Evolutionary conservation across 2,329 filamentous ascomycete species (phyloP).

Genomic region (Camptophora hylomeconis): DNA sequence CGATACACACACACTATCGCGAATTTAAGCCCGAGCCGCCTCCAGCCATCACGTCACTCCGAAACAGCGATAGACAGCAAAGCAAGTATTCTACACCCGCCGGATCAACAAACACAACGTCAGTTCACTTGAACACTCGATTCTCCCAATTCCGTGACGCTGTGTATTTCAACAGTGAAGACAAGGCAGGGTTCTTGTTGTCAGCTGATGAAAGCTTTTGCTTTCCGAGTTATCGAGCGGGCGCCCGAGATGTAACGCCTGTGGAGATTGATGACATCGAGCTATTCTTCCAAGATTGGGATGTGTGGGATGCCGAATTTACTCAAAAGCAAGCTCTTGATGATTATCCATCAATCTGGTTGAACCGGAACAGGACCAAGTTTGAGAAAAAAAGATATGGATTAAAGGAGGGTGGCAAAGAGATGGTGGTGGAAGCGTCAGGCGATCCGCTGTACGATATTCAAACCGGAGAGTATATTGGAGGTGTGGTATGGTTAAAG

Average conservation of each 20-base stretch:
- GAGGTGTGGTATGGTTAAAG: not conserved
- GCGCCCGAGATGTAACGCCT: not conserved
- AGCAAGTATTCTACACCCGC: not conserved
- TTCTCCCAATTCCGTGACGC: not conserved
- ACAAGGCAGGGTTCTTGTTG: conserved; percentile 1
- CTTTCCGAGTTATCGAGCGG: not conserved
- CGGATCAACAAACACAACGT: not conserved
- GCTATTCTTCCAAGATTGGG: conserved; percentile 1
- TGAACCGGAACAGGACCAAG: not conserved
- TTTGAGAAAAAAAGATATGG: not conserved
- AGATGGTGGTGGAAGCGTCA: not conserved
- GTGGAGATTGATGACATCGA: conserved; percentile 2
- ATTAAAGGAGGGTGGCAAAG: conserved; percentile 1
- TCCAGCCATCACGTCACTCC: not conserved
- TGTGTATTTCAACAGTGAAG: not conserved
- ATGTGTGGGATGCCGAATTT: not conserved
- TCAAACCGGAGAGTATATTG: not conserved
- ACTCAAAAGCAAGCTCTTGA: not conserved
- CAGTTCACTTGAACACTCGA: not conserved
- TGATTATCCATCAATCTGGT: conserved; percentile 1
- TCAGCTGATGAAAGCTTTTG: conserved; percentile 1
- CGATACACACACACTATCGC: not conserved
- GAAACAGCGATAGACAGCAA: not conserved
- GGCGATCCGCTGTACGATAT: conserved; percentile 1
- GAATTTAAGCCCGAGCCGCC: not conserved